Conservation (phyloP, 2,329 filamentous ascomycete species). For the Neopestalotiopsis clavispora region DNA sequence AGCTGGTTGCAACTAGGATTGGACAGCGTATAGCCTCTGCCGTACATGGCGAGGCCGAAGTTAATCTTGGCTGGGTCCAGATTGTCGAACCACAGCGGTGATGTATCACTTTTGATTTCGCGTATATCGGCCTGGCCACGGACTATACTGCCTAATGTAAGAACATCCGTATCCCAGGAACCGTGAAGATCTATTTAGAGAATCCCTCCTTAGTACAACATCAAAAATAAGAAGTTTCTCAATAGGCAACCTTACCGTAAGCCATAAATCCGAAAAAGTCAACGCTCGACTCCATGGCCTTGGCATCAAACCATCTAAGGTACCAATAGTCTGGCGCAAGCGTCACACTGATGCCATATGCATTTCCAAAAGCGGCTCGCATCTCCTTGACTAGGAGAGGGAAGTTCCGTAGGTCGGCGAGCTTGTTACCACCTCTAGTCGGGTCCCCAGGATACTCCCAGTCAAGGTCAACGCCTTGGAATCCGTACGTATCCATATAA, state of each 20-base stretch:
- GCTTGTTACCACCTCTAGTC: conserved; percentile 39
- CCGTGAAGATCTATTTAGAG: conserved; percentile 40
- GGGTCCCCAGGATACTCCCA: conserved; percentile 49
- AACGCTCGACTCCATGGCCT: conserved; percentile 41
- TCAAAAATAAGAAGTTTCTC: too few relatives aligned
- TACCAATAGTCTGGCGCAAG: conserved; percentile 44
- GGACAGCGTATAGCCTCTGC: conserved; percentile 45
- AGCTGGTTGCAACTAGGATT: conserved; percentile 31
- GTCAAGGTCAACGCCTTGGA: conserved; percentile 50
- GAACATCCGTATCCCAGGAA: conserved; percentile 42
- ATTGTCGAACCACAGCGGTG: conserved; percentile 46
- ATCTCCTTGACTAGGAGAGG: conserved; percentile 40
- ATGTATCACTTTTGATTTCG: conserved; percentile 42
- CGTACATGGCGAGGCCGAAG: conserved; percentile 53
- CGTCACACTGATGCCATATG: conserved; percentile 46
- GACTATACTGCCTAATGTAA: conserved; percentile 36
- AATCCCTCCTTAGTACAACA: too few relatives aligned
- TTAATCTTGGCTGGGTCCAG: conserved; percentile 47
- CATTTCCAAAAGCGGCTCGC: conserved; percentile 36
- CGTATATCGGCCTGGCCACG: conserved; percentile 46
- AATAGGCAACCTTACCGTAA: conserved; percentile 25
- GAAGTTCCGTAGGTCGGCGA: conserved; percentile 43
- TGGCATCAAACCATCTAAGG: conserved; percentile 40
- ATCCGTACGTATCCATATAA: conserved; percentile 42
- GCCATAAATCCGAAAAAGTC: conserved; percentile 45